A percentile compares a stretch with the other conserved stretches of the same genome.
Evolutionary conservation across 345 rosid species (phyloP).

Genomic region (Heritiera littoralis): DNA sequence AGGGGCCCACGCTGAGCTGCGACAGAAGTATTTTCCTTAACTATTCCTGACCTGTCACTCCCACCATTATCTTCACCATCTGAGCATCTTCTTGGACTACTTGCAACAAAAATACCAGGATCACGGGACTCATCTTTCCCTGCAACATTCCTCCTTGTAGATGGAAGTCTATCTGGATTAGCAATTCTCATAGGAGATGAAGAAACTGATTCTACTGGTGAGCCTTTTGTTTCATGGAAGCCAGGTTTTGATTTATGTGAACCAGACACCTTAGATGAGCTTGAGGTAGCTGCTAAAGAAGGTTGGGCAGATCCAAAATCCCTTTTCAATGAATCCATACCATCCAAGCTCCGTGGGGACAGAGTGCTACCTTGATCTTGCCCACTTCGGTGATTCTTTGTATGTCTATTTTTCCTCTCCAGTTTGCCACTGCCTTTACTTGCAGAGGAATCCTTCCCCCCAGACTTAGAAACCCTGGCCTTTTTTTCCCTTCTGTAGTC

Average conservation of each 20-base stretch:
- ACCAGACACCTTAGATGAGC: constrained; percentile 91
- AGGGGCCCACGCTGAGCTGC: constrained; percentile 41
- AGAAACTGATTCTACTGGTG: constrained; percentile 86
- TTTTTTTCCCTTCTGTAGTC: constrained; percentile 61
- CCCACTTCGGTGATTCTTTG: constrained; percentile 39
- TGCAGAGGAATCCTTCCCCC: constrained; percentile 58
- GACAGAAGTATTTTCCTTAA: constrained; percentile 34
- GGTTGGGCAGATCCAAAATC: constrained; percentile 51
- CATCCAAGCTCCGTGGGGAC: constrained; percentile 49
- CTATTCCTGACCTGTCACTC: constrained; percentile 60
- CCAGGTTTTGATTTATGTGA: constrained; percentile 54
- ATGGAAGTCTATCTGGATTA: constrained; percentile 44
- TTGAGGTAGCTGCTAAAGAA: constrained; percentile 75
- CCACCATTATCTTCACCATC: constrained; percentile 65
- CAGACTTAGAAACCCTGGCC: constrained; percentile 52
- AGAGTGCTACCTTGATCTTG: constrained; percentile 36
- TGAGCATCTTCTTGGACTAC: constrained; percentile 51
- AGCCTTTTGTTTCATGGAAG: constrained; percentile 68
- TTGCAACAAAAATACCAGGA: constrained; percentile 36
- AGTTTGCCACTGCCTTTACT: constrained; percentile 52
- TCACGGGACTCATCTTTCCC: constrained; percentile 48
- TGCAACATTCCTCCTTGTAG: constrained; percentile 38
- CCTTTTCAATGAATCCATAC: constrained; percentile 49
- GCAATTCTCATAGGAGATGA: constrained; percentile 73
- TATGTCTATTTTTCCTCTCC: constrained; percentile 54